A percentile compares a stretch with the other conserved stretches of the same genome.
Conservation (phyloP, 148 eudicot genomes). For the Bassia scoparia region DNA sequence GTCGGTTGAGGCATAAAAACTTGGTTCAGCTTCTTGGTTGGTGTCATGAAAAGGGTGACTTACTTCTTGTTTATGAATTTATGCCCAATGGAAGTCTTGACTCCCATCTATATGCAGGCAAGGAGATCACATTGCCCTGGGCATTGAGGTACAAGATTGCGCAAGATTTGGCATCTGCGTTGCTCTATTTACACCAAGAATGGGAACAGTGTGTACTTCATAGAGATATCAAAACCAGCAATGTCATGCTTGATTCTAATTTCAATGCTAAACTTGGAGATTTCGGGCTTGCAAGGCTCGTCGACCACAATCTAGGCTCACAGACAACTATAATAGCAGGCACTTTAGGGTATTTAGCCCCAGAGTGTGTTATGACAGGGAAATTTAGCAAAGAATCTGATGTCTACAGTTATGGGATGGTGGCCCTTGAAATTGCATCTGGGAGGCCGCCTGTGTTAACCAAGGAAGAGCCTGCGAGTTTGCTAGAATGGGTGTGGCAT, state of each 20-base stretch:
- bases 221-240: slow-evolving; percentile 55
- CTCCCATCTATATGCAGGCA: slow-evolving; percentile 19
- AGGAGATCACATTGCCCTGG: slow-evolving; percentile 19
- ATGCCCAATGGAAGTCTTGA: slow-evolving; percentile 34
- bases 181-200: slow-evolving; percentile 50
- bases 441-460: slow-evolving; percentile 36
- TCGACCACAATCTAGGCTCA: slow-evolving; percentile 40
- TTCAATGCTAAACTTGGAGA: slow-evolving; percentile 60
- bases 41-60: neutral
- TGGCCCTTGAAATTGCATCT: slow-evolving; percentile 43
- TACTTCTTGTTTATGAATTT: neutral
- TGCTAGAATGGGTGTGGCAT: slow-evolving; percentile 50
- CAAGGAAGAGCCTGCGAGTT: slow-evolving; percentile 4
- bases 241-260: slow-evolving; percentile 49
- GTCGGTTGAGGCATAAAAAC: slow-evolving; percentile 38
- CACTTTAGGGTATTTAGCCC: slow-evolving; percentile 49
- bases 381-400: slow-evolving; percentile 46
- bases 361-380: slow-evolving; percentile 38
- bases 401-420: slow-evolving; percentile 49
- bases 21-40: slow-evolving; percentile 27
- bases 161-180: slow-evolving; percentile 44
- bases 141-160: slow-evolving; percentile 33
- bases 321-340: slow-evolving; percentile 45
- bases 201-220: too few relatives aligned
- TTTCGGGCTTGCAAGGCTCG: slow-evolving; percentile 50